Evolutionary conservation across 495 filamentous ascomycete genomes (phyloP).

Genomic region (Lichina pygmaea): DNA sequence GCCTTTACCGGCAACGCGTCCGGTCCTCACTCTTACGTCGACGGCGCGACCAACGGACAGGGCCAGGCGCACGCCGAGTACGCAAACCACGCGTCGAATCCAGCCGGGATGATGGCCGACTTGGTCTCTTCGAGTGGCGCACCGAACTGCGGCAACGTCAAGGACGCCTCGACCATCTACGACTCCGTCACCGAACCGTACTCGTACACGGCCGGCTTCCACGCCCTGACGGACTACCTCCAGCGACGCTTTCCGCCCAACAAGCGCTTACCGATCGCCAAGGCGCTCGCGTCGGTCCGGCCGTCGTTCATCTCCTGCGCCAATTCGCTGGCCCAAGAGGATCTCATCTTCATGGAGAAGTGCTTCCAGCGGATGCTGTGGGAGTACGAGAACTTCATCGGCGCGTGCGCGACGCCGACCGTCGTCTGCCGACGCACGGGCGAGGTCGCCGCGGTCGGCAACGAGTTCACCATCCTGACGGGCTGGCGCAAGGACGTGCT

Average conservation of each 20-base stretch:
- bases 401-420: constrained; percentile 62
- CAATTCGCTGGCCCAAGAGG: constrained; percentile 52
- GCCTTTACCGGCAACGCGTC: too few relatives aligned
- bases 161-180: constrained; percentile 68
- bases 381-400: constrained; percentile 81
- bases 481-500: constrained; percentile 86
- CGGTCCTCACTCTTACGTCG: constrained; percentile 13
- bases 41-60: neutral
- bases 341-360: constrained; percentile 93
- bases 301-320: constrained; percentile 81
- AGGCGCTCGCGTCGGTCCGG: constrained; percentile 65
- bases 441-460: constrained; percentile 73
- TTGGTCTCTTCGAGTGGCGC: neutral
- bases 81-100: neutral
- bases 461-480: constrained; percentile 81
- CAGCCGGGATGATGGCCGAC: neutral
- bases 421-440: constrained; percentile 80
- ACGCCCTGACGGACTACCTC: constrained; percentile 60
- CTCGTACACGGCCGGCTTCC: constrained; percentile 69
- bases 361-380: constrained; percentile 79
- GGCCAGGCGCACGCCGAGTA: neutral
- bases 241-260: constrained; percentile 44
- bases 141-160: constrained; percentile 9
- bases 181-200: constrained; percentile 72
- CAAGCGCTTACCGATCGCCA: constrained; percentile 52